These are phyloP conservation scores for Lactarius quietus DNA, from an alignment of 768 basidiomycete genomes.

Conservation along the genomic window DNA sequence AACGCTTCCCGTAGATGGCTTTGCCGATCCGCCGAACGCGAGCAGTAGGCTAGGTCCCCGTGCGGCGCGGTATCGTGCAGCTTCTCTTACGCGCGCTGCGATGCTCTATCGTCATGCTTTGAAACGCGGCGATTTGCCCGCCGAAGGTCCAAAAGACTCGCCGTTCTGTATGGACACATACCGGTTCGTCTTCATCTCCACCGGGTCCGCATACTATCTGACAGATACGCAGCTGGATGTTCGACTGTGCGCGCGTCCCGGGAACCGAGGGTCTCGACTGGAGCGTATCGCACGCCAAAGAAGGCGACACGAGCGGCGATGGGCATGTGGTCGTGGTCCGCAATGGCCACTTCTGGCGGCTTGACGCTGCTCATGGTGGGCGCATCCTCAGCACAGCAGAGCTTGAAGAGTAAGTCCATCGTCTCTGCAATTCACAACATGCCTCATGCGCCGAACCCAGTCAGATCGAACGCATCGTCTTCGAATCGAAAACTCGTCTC, in stretches of 20 bases:
- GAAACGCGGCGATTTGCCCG: conserved; percentile 59
- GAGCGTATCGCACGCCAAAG: conserved; percentile 62
- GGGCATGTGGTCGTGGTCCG: conserved; percentile 86
- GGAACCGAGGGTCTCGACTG: conserved; percentile 73
- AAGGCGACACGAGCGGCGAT: conserved; percentile 52
- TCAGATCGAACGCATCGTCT: conserved; percentile 69
- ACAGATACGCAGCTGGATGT: conserved; percentile 71
- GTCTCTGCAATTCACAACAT: neutral
- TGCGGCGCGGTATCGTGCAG: conserved; percentile 57
- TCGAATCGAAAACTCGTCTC: conserved; percentile 49
- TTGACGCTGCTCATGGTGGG: conserved; percentile 56
- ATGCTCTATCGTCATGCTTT: conserved; percentile 71
- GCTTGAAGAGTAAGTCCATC: conserved; percentile 50
- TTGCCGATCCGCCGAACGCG: conserved; percentile 56
- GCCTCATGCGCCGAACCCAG: conserved; percentile 35
- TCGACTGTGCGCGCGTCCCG: conserved; percentile 82
- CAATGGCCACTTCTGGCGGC: conserved; percentile 80
- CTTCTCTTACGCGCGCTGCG: conserved; percentile 62
- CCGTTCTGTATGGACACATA: conserved; percentile 87
- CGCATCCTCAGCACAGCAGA: conserved; percentile 61
- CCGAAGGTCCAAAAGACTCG: conserved; percentile 64
- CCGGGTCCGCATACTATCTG: neutral
- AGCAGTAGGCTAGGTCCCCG: conserved; percentile 36
- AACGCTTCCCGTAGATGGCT: conserved; percentile 56
- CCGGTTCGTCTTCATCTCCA: conserved; percentile 42